These are phyloP conservation scores for Wickerhamomyces chambardii DNA, from an alignment of 805 yeast genomes.

Conservation along the genomic window DNA sequence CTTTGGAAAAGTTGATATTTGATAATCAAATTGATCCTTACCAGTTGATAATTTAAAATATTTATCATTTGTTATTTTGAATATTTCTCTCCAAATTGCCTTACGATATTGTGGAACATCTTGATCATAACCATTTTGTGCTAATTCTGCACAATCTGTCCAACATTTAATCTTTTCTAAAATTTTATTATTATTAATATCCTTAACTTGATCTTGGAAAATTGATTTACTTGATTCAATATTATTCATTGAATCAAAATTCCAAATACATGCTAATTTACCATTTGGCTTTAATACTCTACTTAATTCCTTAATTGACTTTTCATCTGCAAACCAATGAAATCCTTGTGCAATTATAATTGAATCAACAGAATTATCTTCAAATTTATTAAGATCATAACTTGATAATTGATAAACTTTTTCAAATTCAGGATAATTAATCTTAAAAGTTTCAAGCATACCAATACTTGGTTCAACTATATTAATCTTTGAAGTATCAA, in stretches of 20 bases:
- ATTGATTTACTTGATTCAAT: slow-evolving; percentile 3
- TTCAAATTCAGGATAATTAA: slow-evolving; percentile 35
- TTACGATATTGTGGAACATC: slow-evolving; percentile 50
- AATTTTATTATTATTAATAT: slow-evolving; percentile 4
- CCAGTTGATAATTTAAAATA: slow-evolving; percentile 23
- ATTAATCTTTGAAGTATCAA: slow-evolving; percentile 22
- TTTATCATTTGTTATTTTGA: slow-evolving; percentile 17
- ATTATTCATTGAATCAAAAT: slow-evolving; percentile 30
- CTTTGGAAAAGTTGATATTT: slow-evolving; percentile 21
- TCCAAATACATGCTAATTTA: slow-evolving; percentile 49
- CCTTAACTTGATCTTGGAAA: too few species aligned
- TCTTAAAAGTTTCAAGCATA: slow-evolving; percentile 38
- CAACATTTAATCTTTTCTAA: slow-evolving; percentile 4
- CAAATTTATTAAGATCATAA: slow-evolving; percentile 32
- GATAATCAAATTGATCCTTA: slow-evolving; percentile 23
- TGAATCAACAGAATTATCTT: slow-evolving; percentile 35
- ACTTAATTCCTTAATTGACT: slow-evolving; percentile 36
- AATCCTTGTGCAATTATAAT: slow-evolving; percentile 52
- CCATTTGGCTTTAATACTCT: slow-evolving; percentile 44
- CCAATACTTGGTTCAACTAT: slow-evolving; percentile 52
- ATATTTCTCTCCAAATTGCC: slow-evolving; percentile 34
- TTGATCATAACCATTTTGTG: slow-evolving; percentile 21
- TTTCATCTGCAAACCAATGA: slow-evolving; percentile 55
- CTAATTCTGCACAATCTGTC: slow-evolving; percentile 9
- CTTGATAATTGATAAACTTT: slow-evolving; percentile 21